Conservation (phyloP, 164 flowering plant genomes). For the Protea cynaroides region DNA sequence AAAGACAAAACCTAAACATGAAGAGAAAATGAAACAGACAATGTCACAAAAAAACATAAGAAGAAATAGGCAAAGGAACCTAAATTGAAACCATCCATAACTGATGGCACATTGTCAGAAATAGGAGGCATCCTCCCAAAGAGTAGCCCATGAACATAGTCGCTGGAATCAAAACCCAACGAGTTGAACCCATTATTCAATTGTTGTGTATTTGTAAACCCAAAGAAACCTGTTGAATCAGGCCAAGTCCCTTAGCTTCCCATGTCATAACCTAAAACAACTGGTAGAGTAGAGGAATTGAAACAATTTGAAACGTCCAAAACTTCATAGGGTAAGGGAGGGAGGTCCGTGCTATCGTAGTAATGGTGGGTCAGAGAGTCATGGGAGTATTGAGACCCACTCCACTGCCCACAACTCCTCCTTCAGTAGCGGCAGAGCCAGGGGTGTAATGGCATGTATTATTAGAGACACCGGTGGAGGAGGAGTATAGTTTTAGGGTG, state of each 20-base stretch:
- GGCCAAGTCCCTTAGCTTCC: conserved; percentile 3
- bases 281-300: conserved; percentile 5
- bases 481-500: conserved; percentile 1
- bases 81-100: not conserved
- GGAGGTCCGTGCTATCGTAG: conserved; percentile 20
- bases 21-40: no score
- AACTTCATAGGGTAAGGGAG: conserved; percentile 31
- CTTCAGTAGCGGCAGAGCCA: not conserved
- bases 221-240: conserved; percentile 7
- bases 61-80: not conserved
- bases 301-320: conserved; percentile 9
- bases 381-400: not conserved
- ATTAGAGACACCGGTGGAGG: no score
- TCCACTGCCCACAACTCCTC: not conserved
- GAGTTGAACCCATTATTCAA: not conserved
- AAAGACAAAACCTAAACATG: no score
- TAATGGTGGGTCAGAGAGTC: not conserved
- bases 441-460: no score
- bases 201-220: conserved; percentile 12
- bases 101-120: conserved; percentile 9
- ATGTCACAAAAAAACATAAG: not conserved
- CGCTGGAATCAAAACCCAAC: conserved; percentile 25
- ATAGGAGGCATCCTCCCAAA: conserved; percentile 15
- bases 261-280: conserved; percentile 11
- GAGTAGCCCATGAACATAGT: conserved; percentile 41